Evolutionary conservation across 2,329 filamentous ascomycete species (phyloP).

Genomic region (Cercospora zeina): DNA sequence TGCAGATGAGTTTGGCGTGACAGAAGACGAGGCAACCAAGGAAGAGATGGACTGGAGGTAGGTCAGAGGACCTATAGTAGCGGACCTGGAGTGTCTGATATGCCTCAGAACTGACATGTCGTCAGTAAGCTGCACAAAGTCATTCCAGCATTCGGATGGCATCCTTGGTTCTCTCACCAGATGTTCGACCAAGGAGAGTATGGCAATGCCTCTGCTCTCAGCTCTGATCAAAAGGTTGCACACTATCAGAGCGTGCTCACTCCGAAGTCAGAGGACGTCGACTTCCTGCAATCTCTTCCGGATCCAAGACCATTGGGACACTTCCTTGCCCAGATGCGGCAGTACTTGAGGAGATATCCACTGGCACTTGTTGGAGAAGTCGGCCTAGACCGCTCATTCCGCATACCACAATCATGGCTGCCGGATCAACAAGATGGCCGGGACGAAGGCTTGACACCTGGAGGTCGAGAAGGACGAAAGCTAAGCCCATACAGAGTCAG

Average conservation of each 20-base stretch:
- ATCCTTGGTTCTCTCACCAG: constrained; percentile 82
- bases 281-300: constrained; percentile 57
- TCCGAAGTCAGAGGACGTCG: constrained; percentile 54
- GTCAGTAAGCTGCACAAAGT: constrained; percentile 47
- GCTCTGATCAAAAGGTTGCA: constrained; percentile 48
- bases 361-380: constrained; percentile 73
- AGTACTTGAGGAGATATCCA: constrained; percentile 59
- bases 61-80: constrained; percentile 29
- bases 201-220: constrained; percentile 38
- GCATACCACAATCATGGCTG: constrained; percentile 64
- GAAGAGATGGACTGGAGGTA: constrained; percentile 39
- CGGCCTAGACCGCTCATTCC: constrained; percentile 74
- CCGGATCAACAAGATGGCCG: constrained; percentile 44
- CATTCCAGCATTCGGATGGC: constrained; percentile 80
- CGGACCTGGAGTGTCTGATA: neutral
- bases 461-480: constrained; percentile 67
- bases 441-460: constrained; percentile 61
- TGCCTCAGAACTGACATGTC: neutral
- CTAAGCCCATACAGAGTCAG: constrained; percentile 68
- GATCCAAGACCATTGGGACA: constrained; percentile 60
- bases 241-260: constrained; percentile 70
- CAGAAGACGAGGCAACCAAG: constrained; percentile 24
- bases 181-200: constrained; percentile 62
- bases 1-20: constrained; percentile 58
- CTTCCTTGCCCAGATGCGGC: constrained; percentile 59